These are phyloP conservation scores for Trypanosomatidae sp. DNA, from an alignment of 208 protist species.

Conservation along the genomic window DNA sequence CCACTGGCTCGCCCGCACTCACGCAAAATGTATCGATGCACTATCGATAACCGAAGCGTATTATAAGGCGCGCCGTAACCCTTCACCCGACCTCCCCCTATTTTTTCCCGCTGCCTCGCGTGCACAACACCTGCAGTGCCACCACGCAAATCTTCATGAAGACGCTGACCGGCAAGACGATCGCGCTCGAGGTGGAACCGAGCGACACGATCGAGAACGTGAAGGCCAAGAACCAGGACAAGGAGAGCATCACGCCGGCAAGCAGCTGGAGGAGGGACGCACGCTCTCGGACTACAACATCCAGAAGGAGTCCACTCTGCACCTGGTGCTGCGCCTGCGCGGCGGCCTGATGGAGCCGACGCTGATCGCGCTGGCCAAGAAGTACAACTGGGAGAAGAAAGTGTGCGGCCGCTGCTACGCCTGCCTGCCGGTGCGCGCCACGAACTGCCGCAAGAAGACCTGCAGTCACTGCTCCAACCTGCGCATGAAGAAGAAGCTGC, in stretches of 20 bases:
- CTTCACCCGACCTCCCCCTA: conserved; percentile 4
- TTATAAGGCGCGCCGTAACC: not conserved
- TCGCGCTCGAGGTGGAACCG: conserved; percentile 97
- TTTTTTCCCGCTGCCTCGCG: not conserved
- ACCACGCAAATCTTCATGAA: conserved; percentile 97
- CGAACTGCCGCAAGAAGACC: conserved; percentile 99
- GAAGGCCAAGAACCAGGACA: conserved; percentile 99
- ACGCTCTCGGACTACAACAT: conserved; percentile 99
- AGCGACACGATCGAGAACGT: conserved; percentile 97
- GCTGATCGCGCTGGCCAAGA: conserved; percentile 95
- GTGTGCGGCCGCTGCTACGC: conserved; percentile 44
- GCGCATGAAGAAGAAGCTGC: conserved; percentile 99
- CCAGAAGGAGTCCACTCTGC: conserved; percentile 99
- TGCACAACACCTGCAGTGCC: not conserved
- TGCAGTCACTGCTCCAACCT: conserved; percentile 99
- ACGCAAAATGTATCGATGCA: not conserved
- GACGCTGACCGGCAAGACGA: conserved; percentile 98
- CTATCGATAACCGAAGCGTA: not conserved
- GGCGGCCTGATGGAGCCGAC: conserved; percentile 97
- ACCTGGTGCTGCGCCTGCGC: conserved; percentile 97
- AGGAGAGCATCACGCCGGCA: conserved; percentile 97
- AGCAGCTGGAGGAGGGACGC: conserved; percentile 98
- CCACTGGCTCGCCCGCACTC: not conserved
- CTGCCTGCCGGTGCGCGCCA: conserved; percentile 96
- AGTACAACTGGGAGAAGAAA: conserved; percentile 98